Percentiles rank a stretch among this genome's conserved stretches.
Evolutionary conservation across 139 green algal species (phyloP).

Genomic region (Tetratostichococcus sp.): DNA sequence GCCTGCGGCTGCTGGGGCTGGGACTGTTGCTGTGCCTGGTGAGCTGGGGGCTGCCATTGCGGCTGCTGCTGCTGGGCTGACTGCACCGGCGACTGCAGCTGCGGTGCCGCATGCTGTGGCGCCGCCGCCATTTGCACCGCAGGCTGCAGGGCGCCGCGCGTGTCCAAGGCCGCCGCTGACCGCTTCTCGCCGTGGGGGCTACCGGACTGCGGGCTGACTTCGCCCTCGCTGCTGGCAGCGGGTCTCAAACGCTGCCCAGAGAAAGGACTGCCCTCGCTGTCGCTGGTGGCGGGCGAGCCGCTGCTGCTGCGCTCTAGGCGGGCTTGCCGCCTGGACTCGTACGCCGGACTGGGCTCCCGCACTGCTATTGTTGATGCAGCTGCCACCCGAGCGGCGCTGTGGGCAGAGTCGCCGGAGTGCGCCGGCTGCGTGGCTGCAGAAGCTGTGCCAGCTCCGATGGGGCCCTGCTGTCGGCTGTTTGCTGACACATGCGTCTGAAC

Average conservation of each 20-base stretch:
- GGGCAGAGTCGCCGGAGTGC: neutral
- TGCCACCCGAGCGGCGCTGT: constrained; percentile 5
- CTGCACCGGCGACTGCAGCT: constrained; percentile 15
- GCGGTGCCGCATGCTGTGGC: constrained; percentile 11
- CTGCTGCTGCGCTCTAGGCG: constrained; percentile 14
- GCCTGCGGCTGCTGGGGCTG: constrained; percentile 4
- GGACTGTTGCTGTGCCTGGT: neutral
- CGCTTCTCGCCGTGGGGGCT: no score
- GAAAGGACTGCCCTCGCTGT: neutral
- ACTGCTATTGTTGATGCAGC: constrained; percentile 1
- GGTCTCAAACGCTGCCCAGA: no score
- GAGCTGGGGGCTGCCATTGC: neutral
- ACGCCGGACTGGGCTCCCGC: neutral
- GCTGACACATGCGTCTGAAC: neutral
- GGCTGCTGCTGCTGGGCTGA: constrained; percentile 17
- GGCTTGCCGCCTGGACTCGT: neutral
- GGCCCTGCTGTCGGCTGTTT: no score
- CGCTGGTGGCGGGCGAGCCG: neutral
- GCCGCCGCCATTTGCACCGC: neutral
- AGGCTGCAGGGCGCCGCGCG: no score
- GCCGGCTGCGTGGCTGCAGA: neutral
- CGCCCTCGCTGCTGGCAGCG: no score
- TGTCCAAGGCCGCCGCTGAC: no score
- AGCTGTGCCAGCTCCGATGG: no score
- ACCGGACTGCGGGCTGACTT: no score